Evolutionary conservation across 495 filamentous ascomycete species (phyloP).

Genomic region (Friedmanniomyces simplex): DNA sequence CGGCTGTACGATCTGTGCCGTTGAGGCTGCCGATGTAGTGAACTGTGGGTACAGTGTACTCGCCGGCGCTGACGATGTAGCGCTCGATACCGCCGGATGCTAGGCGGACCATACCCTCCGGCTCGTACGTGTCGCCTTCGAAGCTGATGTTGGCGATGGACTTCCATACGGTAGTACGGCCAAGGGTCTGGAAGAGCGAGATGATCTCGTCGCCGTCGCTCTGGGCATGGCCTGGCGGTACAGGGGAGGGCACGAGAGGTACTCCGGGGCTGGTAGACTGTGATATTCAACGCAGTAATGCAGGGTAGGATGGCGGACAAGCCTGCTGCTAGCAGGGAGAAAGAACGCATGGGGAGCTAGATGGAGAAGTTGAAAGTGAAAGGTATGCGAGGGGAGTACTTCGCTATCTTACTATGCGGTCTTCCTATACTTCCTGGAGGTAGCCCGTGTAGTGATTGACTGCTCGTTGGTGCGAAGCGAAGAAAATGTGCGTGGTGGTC

Average conservation of each 20-base stretch:
- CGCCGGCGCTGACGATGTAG: slow-evolving; percentile 7
- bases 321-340: not conserved
- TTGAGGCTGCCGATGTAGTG: slow-evolving; percentile 7
- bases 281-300: slow-evolving; percentile 1
- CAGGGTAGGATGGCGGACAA: not conserved
- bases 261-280: slow-evolving; percentile 1
- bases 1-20: slow-evolving; percentile 4
- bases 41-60: slow-evolving; percentile 4
- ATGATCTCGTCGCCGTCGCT: slow-evolving; percentile 10
- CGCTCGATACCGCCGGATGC: not conserved
- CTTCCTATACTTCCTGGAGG: too few species aligned
- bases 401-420: not conserved
- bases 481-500: too few species aligned
- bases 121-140: slow-evolving; percentile 4
- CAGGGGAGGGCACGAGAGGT: too few species aligned
- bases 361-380: not conserved
- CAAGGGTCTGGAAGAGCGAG: slow-evolving; percentile 4
- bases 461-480: too few species aligned
- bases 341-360: not conserved
- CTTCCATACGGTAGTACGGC: slow-evolving; percentile 8
- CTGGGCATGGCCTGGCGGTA: slow-evolving; percentile 1
- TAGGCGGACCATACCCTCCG: slow-evolving; percentile 8
- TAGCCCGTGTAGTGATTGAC: too few species aligned
- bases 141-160: slow-evolving; percentile 5
- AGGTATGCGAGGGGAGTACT: not conserved